These are phyloP conservation scores for Saccharum officinarum DNA, from an alignment of 176 grass and related monocot species.

Conservation along the genomic window DNA sequence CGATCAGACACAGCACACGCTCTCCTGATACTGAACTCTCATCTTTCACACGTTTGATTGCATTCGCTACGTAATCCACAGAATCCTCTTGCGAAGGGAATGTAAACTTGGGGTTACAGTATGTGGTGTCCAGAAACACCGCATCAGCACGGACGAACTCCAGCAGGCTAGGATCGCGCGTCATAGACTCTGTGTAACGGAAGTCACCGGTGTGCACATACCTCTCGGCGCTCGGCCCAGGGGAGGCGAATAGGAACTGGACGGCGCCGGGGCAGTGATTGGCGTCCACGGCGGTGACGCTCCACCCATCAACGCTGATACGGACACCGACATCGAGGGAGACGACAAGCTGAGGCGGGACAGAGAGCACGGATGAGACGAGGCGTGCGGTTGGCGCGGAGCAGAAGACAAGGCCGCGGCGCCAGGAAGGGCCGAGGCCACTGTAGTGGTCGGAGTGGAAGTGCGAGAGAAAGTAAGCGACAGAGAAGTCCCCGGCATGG, in stretches of 20 bases:
- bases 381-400: conserved; percentile 66
- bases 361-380: conserved; percentile 53
- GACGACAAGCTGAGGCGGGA: conserved; percentile 64
- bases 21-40: conserved; percentile 47
- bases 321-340: conserved; percentile 46
- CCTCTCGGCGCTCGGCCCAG: conserved; percentile 39
- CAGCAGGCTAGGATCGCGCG: conserved; percentile 51
- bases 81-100: conserved; percentile 85
- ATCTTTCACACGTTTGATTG: conserved; percentile 57
- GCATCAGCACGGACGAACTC: conserved; percentile 74
- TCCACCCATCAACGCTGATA: conserved; percentile 63
- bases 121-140: conserved; percentile 86
- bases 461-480: conserved; percentile 91
- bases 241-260: conserved; percentile 76
- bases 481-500: conserved; percentile 77
- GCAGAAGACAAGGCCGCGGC: conserved; percentile 79
- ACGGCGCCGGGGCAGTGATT: conserved; percentile 95
- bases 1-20: conserved; percentile 62
- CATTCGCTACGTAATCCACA: conserved; percentile 63
- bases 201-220: conserved; percentile 89
- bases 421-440: conserved; percentile 70
- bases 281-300: conserved; percentile 61
- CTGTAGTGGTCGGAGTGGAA: conserved; percentile 95
- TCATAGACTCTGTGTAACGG: conserved; percentile 73
- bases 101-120: conserved; percentile 83